phyloP scores from a whole-genome alignment of 2,329 filamentous ascomycete genomes.

The Aspergillus phoenicis region DNA sequence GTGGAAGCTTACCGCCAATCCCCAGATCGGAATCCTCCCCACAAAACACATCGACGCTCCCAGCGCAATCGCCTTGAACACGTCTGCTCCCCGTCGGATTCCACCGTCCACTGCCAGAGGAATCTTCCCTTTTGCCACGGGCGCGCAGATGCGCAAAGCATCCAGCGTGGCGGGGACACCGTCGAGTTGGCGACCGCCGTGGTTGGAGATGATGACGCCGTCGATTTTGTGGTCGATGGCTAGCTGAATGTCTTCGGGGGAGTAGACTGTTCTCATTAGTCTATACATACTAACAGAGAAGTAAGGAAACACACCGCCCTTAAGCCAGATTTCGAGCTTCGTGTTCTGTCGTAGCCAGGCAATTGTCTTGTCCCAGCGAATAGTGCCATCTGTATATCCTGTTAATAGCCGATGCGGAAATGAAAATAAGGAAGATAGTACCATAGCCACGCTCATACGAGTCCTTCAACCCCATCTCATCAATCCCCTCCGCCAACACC shows the following conservation, averaged over 20 bases:
- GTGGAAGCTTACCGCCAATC: constrained; percentile 27
- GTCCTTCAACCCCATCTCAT: neutral
- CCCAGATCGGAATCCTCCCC: constrained; percentile 32
- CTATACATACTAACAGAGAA: neutral
- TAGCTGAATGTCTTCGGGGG: constrained; percentile 31
- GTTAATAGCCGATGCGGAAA: neutral
- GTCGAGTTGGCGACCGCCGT: constrained; percentile 37
- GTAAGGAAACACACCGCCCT: constrained; percentile 18
- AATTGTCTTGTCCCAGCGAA: constrained; percentile 52
- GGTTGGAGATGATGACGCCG: constrained; percentile 38
- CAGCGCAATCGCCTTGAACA: constrained; percentile 34
- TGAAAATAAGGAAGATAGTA: neutral
- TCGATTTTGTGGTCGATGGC: constrained; percentile 34
- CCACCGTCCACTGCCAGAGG: constrained; percentile 31
- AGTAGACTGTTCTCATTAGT: constrained; percentile 14
- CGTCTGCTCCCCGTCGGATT: constrained; percentile 30
- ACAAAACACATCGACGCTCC: constrained; percentile 29
- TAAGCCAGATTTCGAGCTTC: constrained; percentile 42
- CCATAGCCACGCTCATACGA: constrained; percentile 2
- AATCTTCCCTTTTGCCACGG: constrained; percentile 29
- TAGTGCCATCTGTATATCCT: constrained; percentile 29
- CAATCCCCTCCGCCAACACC: constrained; percentile 36
- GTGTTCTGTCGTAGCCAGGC: constrained; percentile 50
- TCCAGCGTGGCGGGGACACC: constrained; percentile 37
- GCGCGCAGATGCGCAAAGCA: constrained; percentile 26